Conservation (phyloP, 495 filamentous ascomycete genomes). For the Neurospora cerealis region DNA sequence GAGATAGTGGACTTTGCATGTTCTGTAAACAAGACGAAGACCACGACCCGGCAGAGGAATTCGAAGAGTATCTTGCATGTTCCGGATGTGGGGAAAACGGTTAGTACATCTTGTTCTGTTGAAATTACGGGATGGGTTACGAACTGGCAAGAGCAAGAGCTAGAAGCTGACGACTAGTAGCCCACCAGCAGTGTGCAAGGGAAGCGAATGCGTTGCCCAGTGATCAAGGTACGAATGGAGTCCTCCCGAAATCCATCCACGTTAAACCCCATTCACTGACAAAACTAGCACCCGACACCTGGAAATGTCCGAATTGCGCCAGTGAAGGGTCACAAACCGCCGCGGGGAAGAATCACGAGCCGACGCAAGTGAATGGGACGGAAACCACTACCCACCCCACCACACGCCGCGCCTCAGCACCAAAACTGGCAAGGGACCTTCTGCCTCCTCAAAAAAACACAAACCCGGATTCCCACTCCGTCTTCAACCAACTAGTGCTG, state of each 20-base stretch:
- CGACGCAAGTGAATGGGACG: constrained; percentile 15
- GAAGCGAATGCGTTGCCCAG: constrained; percentile 57
- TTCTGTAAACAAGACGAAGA: constrained; percentile 80
- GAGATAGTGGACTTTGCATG: constrained; percentile 58
- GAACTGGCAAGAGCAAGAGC: background rate
- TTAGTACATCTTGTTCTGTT: constrained; percentile 40
- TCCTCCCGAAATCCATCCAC: background rate
- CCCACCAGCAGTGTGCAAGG: constrained; percentile 89
- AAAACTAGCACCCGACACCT: constrained; percentile 49
- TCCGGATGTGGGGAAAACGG: constrained; percentile 78
- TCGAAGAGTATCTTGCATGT: constrained; percentile 76
- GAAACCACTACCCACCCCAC: constrained; percentile 11
- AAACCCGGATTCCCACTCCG: constrained; percentile 73
- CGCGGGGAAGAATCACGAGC: constrained; percentile 27
- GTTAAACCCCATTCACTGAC: constrained; percentile 7
- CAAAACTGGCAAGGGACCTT: constrained; percentile 60
- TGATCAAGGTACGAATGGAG: constrained; percentile 20
- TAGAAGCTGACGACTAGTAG: constrained; percentile 42
- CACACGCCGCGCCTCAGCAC: constrained; percentile 34
- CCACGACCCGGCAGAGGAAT: constrained; percentile 77
- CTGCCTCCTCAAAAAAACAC: constrained; percentile 60
- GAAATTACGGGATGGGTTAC: constrained; percentile 10
- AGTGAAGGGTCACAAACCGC: constrained; percentile 42
- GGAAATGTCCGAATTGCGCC: constrained; percentile 75
- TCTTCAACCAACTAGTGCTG: constrained; percentile 72